Evolutionary conservation across 257 asterid species (phyloP).

Genomic region (Buddleja alternifolia): DNA sequence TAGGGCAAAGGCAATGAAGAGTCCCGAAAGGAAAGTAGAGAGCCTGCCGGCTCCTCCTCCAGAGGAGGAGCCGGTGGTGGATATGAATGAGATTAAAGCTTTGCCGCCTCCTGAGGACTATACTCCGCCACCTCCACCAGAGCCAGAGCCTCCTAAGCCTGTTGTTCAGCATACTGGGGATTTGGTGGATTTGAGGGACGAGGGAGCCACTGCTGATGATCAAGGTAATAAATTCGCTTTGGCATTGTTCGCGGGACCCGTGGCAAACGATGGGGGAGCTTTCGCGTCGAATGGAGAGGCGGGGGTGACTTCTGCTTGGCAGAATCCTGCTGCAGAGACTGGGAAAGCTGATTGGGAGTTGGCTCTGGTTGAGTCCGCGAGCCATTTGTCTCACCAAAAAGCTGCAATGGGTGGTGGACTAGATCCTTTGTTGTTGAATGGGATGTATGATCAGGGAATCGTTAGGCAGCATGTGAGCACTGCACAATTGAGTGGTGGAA

Average conservation of each 20-base stretch:
- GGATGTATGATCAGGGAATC: slow-evolving; percentile 84
- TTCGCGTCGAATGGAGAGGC: slow-evolving; percentile 52
- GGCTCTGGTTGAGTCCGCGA: slow-evolving; percentile 78
- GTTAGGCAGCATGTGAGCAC: slow-evolving; percentile 69
- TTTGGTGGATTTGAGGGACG: slow-evolving; percentile 78
- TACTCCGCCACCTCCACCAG: slow-evolving; percentile 63
- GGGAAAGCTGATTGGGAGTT: slow-evolving; percentile 91
- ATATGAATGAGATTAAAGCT: slow-evolving; percentile 74
- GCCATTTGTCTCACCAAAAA: slow-evolving; percentile 72
- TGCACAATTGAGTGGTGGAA: slow-evolving; percentile 59
- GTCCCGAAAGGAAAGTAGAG: slow-evolving; percentile 68
- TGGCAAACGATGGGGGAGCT: slow-evolving; percentile 64
- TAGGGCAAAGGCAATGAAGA: slow-evolving; percentile 66
- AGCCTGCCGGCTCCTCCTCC: slow-evolving; percentile 33
- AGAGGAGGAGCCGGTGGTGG: slow-evolving; percentile 50
- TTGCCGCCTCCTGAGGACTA: slow-evolving; percentile 74
- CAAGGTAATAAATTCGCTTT: slow-evolving; percentile 79
- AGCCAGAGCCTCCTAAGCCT: slow-evolving; percentile 58
- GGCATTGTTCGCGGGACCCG: slow-evolving; percentile 77
- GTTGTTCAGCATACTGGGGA: slow-evolving; percentile 50
- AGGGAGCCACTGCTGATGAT: slow-evolving; percentile 73
- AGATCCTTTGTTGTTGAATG: slow-evolving; percentile 74
- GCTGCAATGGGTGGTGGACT: slow-evolving; percentile 80
- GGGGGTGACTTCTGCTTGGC: slow-evolving; percentile 85
- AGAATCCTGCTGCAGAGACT: slow-evolving; percentile 79